These are phyloP conservation scores for Colletotrichum karsti DNA, from an alignment of 2,329 filamentous ascomycete species.

Conservation along the genomic window DNA sequence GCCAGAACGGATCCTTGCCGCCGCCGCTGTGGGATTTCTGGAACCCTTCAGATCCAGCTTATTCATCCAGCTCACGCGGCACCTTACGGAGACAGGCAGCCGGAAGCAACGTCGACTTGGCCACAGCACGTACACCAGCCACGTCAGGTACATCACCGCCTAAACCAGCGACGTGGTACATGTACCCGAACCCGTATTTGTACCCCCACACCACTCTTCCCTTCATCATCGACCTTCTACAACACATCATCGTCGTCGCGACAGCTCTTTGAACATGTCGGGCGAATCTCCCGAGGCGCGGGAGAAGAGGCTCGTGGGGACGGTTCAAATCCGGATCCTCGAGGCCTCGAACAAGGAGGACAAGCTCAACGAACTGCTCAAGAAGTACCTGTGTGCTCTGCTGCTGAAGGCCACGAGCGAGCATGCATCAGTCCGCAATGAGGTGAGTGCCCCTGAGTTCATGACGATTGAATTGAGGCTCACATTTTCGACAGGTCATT, in stretches of 20 bases:
- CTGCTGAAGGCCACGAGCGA: conserved; percentile 88
- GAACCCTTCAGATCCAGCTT: conserved; percentile 15
- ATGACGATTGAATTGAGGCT: background rate
- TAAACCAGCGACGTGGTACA: background rate
- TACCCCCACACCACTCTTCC: conserved; percentile 4
- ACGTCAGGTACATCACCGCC: conserved; percentile 10
- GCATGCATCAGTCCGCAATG: conserved; percentile 74
- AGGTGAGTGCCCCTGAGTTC: background rate
- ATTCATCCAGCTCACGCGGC: conserved; percentile 25
- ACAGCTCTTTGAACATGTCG: conserved; percentile 17
- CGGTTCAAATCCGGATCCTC: conserved; percentile 83
- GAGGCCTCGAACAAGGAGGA: conserved; percentile 83
- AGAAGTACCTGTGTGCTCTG: conserved; percentile 81
- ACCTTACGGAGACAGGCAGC: no score
- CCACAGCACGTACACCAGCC: background rate
- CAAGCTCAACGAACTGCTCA: conserved; percentile 81
- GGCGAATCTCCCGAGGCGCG: conserved; percentile 26
- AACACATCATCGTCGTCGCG: background rate
- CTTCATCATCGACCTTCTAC: background rate
- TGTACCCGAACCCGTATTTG: conserved; percentile 10
- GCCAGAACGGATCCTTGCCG: background rate
- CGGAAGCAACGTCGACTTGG: conserved; percentile 23
- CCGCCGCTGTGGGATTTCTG: conserved; percentile 12
- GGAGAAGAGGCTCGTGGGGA: conserved; percentile 76
- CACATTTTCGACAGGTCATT: conserved; percentile 15